A percentile compares a stretch with the other conserved stretches of the same genome.
Evolutionary conservation across 805 yeast genomes (phyloP).

Genomic region (Candida golubevii): DNA sequence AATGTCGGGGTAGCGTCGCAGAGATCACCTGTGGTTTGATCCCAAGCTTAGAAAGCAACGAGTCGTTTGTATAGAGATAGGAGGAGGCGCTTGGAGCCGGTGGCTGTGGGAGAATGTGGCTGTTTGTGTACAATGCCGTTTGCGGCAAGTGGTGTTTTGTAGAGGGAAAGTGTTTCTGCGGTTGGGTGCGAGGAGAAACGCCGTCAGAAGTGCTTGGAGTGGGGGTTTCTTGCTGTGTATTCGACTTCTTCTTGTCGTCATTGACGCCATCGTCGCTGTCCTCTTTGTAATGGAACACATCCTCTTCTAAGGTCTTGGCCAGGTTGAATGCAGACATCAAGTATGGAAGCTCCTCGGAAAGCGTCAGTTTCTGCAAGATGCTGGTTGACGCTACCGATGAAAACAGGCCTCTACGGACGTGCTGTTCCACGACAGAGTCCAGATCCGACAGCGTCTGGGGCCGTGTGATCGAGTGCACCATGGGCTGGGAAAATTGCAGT

Average conservation of each 20-base stretch:
- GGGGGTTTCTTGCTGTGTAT: not conserved
- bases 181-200: not conserved
- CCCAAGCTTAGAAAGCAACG: conserved; percentile 36
- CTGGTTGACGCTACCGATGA: conserved; percentile 32
- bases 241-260: not conserved
- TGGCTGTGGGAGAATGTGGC: conserved; percentile 22
- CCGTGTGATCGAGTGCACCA: conserved; percentile 37
- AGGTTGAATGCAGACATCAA: conserved; percentile 63
- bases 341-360: conserved; percentile 62
- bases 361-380: conserved; percentile 46
- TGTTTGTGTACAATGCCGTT: conserved; percentile 31
- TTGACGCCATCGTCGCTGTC: conserved; percentile 13
- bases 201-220: not conserved
- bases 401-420: conserved; percentile 25
- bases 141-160: conserved; percentile 30
- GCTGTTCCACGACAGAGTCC: conserved; percentile 6
- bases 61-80: conserved; percentile 31
- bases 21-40: conserved; percentile 40
- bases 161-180: conserved; percentile 15
- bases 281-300: conserved; percentile 18
- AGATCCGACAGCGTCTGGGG: conserved; percentile 4
- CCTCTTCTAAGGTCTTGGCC: conserved; percentile 56
- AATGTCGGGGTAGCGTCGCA: conserved; percentile 21
- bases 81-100: conserved; percentile 22
- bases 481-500: conserved; percentile 26